These are phyloP conservation scores for Acanthamoeba quina DNA, from an alignment of 208 protist species.

Conservation along the genomic window DNA sequence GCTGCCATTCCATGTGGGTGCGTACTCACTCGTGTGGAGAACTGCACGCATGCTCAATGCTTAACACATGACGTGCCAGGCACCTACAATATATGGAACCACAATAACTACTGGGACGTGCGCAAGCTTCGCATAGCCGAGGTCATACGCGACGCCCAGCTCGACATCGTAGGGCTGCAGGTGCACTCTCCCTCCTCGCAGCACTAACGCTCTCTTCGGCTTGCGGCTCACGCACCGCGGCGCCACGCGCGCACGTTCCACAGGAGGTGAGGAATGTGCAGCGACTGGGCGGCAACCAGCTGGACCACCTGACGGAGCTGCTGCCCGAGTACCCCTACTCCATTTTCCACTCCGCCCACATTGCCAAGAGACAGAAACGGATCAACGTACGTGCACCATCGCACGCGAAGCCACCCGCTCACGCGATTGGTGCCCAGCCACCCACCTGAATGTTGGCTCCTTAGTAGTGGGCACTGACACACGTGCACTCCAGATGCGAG, in stretches of 20 bases:
- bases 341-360: constrained; percentile 11
- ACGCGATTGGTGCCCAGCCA: too few relatives aligned
- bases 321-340: constrained; percentile 12
- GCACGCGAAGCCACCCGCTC: background rate
- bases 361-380: background rate
- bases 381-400: background rate
- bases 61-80: background rate
- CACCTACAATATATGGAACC: constrained; percentile 35
- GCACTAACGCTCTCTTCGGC: background rate
- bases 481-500: background rate
- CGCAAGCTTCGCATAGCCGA: constrained; percentile 28
- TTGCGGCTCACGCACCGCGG: background rate
- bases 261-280: constrained; percentile 33
- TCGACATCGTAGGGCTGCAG: constrained; percentile 8
- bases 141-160: background rate
- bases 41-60: background rate
- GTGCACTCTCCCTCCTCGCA: background rate
- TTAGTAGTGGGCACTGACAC: background rate
- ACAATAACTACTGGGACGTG: constrained; percentile 20
- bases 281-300: background rate
- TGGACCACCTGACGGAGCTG: constrained; percentile 6
- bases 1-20: background rate
- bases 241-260: background rate
- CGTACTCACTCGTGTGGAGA: background rate
- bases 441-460: background rate